Percentiles rank a stretch among this genome's conserved stretches.
Conservation (phyloP, 2,329 filamentous ascomycete species). For the Colletotrichum higginsianum region DNA sequence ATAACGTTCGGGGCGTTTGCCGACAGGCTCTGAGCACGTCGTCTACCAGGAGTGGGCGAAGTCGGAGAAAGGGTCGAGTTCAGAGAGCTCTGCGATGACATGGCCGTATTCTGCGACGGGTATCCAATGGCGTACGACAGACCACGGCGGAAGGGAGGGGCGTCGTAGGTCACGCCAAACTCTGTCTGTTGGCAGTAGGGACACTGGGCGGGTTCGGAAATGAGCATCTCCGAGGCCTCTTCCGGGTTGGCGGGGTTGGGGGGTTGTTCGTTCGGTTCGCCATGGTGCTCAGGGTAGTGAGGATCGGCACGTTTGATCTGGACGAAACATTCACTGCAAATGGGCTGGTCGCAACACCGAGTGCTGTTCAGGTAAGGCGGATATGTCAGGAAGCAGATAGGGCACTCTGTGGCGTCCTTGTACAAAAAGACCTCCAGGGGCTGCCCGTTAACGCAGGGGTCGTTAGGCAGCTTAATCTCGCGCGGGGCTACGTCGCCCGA, state of each 20-base stretch:
- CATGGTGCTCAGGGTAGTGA: slow-evolving; percentile 85
- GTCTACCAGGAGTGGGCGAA: slow-evolving; percentile 55
- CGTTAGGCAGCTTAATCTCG: slow-evolving; percentile 84
- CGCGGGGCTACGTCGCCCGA: slow-evolving; percentile 80
- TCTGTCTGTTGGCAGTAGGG: slow-evolving; percentile 96
- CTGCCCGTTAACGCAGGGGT: slow-evolving; percentile 94
- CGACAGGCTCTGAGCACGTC: slow-evolving; percentile 76
- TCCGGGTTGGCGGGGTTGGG: slow-evolving; percentile 61
- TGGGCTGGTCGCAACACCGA: slow-evolving; percentile 93
- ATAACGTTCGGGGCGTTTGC: slow-evolving; percentile 89
- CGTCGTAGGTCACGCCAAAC: slow-evolving; percentile 95
- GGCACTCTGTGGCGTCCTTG: slow-evolving; percentile 91
- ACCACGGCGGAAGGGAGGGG: slow-evolving; percentile 90
- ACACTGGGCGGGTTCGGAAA: slow-evolving; percentile 92
- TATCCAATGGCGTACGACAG: slow-evolving; percentile 75
- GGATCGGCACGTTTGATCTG: slow-evolving; percentile 97
- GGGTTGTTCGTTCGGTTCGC: slow-evolving; percentile 54
- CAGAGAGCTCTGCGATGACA: slow-evolving; percentile 89
- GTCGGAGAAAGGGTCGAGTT: slow-evolving; percentile 69
- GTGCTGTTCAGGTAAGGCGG: slow-evolving; percentile 95
- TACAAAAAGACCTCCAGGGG: slow-evolving; percentile 94
- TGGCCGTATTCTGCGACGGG: slow-evolving; percentile 74
- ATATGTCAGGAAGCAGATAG: slow-evolving; percentile 97
- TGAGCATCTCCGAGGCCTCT: slow-evolving; percentile 74
- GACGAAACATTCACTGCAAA: slow-evolving; percentile 98